Base-by-base conservation (phyloP, 768 basidiomycete species). In the Lactifluus volemus region DNA sequence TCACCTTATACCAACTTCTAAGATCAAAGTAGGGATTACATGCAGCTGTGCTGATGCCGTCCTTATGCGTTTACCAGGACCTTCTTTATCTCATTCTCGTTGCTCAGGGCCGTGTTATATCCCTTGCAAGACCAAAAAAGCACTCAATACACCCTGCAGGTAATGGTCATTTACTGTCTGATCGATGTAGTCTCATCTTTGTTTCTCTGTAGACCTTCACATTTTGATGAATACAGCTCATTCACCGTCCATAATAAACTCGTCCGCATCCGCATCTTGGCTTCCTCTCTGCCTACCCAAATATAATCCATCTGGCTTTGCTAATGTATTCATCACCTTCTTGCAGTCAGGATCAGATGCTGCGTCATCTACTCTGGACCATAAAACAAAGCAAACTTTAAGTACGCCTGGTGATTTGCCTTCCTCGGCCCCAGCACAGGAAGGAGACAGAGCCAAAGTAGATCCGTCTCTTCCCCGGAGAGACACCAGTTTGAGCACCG, bases 71-170 rank as follows among this genome's bases (percentile, higher is more conserved):
- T 68, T 44, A 19, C 64, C 25, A 96, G 90, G 92, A 97, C 68
- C 82, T 96, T 48, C 80, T 99, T 2, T 99, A 99, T 70, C 83
- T 95, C 21, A 79, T 98, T 21, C 77, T 99, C n/a, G 75, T 96
- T 29, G 86, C 88, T 0, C 79, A 81, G 51, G 86, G 84, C 29
- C 83, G 82, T 30, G 86, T 96, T 0, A 80, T 98, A 29, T 94
- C 93, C 2, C 78, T 99, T 8, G 85, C 95, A 9, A 77, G 96
- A 61, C 96, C 96, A 0, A 86, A 81, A 70, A 95, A 90, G 69
- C 96, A 98, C 69, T 94, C 92, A 0, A 93, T 99, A 67, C 94
- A 99, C 70, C 94, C 94, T 19, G 84, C 90, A 48, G 92, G 92
- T 88, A 66, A 55, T 76, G 65, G 11, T 0, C 11, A 47, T 32